These are phyloP conservation scores for Komagataella populi DNA, from an alignment of 805 yeast species.

Conservation along the genomic window DNA sequence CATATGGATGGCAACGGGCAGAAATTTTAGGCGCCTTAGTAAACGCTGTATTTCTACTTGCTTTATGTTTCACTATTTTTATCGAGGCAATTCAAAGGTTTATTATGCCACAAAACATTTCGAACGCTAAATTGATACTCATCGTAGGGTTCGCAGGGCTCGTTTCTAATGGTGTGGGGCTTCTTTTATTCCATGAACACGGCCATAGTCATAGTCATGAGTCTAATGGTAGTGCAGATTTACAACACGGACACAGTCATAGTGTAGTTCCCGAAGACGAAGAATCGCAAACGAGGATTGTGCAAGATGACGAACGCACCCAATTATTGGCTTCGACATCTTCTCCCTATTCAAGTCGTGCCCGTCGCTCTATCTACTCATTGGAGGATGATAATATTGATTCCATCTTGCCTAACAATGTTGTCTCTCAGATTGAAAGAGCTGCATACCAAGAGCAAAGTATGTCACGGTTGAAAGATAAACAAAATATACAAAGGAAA, in stretches of 20 bases:
- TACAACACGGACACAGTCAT: constrained; percentile 24
- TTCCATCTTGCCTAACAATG: constrained; percentile 9
- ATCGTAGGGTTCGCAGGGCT: constrained; percentile 79
- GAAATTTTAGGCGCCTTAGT: constrained; percentile 91
- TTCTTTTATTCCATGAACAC: constrained; percentile 81
- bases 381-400: constrained; percentile 4
- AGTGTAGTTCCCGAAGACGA: constrained; percentile 9
- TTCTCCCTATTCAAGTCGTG: neutral
- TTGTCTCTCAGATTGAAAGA: constrained; percentile 6
- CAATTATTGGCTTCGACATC: neutral
- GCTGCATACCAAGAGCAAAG: constrained; percentile 1
- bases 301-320: neutral
- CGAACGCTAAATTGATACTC: constrained; percentile 72
- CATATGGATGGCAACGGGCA: constrained; percentile 97
- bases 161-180: constrained; percentile 69
- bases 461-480: constrained; percentile 1
- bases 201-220: constrained; percentile 46
- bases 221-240: neutral
- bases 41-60: constrained; percentile 86
- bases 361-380: neutral
- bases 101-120: constrained; percentile 63
- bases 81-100: constrained; percentile 90
- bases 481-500: constrained; percentile 5
- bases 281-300: constrained; percentile 1
- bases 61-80: constrained; percentile 82